Conservation (phyloP, 176 grass and related monocot species). For the Oryza punctata region DNA sequence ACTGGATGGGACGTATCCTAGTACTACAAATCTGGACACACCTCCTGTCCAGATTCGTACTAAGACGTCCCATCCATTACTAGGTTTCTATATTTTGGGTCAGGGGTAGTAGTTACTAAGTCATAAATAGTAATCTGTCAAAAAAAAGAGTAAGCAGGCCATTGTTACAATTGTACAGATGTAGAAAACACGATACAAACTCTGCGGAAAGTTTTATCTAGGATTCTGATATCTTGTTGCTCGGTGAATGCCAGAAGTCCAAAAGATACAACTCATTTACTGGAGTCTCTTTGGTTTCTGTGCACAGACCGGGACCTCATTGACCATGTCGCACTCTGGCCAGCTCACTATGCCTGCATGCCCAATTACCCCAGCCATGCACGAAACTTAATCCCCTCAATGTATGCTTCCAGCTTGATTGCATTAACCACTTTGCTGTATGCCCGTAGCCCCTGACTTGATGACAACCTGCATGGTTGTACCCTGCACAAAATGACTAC, state of each 20-base stretch:
- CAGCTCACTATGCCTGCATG: background rate
- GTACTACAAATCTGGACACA: too few species aligned
- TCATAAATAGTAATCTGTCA: background rate
- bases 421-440: background rate
- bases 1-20: too few species aligned
- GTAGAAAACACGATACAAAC: too few species aligned
- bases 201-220: background rate
- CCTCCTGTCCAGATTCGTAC: too few species aligned
- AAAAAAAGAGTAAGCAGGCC: background rate
- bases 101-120: background rate
- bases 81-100: too few species aligned
- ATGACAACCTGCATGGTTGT: background rate
- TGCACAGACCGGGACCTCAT: background rate
- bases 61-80: too few species aligned
- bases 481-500: background rate
- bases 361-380: background rate
- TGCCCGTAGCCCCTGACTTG: background rate
- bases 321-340: background rate
- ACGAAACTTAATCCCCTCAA: background rate
- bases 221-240: background rate
- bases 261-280: background rate
- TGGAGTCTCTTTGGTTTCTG: background rate
- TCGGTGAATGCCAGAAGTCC: background rate
- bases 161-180: background rate
- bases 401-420: background rate